Conservation (phyloP, 257 asterid species). For the Plantago major region DNA sequence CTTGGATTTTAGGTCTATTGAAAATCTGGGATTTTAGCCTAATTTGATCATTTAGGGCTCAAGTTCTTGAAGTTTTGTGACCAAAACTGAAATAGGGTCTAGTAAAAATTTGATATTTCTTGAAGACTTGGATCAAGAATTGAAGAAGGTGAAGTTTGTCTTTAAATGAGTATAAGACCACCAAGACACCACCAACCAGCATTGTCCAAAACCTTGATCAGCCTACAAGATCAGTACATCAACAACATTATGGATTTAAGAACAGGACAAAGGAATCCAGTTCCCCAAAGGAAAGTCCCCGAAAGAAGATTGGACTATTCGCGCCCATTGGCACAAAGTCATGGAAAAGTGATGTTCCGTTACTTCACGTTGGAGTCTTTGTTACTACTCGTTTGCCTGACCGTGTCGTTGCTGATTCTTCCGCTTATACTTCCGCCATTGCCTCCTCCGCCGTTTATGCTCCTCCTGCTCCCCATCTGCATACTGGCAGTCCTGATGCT, state of each 20-base stretch:
- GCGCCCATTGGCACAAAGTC: slow-evolving; percentile 23
- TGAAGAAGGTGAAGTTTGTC: neutral
- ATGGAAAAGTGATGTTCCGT: slow-evolving; percentile 27
- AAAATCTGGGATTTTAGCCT: neutral
- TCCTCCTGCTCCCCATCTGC: slow-evolving; percentile 58
- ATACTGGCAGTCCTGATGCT: slow-evolving; percentile 48
- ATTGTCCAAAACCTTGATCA: slow-evolving; percentile 17
- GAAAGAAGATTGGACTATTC: slow-evolving; percentile 20
- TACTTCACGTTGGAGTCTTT: slow-evolving; percentile 52
- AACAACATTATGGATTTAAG: slow-evolving; percentile 32
- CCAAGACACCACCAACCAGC: slow-evolving; percentile 13
- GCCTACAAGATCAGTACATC: slow-evolving; percentile 25
- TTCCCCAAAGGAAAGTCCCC: slow-evolving; percentile 6
- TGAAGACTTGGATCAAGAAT: neutral
- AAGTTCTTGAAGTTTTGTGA: neutral
- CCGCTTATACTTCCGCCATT: slow-evolving; percentile 70
- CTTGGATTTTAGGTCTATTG: neutral
- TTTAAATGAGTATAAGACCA: slow-evolving; percentile 16
- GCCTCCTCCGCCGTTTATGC: slow-evolving; percentile 76
- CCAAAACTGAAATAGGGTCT: neutral
- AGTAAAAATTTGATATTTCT: neutral
- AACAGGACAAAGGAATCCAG: slow-evolving; percentile 8
- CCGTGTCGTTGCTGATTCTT: slow-evolving; percentile 55
- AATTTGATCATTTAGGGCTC: neutral
- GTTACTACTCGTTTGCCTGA: slow-evolving; percentile 46